phyloP scores from a whole-genome alignment of 768 basidiomycete species.

The Tricholoma sp. region DNA sequence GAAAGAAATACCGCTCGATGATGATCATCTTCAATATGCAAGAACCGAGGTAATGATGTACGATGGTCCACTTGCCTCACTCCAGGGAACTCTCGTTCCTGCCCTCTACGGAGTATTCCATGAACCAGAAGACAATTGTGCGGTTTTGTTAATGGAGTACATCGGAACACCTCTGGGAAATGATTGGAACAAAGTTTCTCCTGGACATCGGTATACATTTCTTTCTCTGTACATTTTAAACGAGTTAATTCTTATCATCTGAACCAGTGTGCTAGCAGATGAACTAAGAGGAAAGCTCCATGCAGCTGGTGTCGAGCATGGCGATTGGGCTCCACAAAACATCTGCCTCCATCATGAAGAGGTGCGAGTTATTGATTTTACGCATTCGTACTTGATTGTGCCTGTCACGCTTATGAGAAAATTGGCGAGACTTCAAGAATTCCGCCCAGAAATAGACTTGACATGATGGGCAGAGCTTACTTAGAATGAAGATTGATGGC shows the following conservation, averaged over 20 bases:
- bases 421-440: not conserved
- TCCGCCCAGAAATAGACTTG: not conserved
- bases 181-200: not conserved
- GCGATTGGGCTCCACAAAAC: conserved; percentile 1
- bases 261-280: not conserved
- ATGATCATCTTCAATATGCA: not conserved
- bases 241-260: not conserved
- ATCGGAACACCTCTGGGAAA: not conserved
- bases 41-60: conserved; percentile 1
- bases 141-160: conserved; percentile 1
- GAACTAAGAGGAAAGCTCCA: not conserved
- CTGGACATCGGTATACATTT: not conserved
- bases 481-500: not conserved
- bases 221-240: not conserved
- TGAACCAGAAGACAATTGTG: not conserved
- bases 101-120: conserved; percentile 1
- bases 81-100: conserved; percentile 1
- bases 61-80: conserved; percentile 1
- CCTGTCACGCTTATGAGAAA: not conserved
- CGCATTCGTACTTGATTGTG: not conserved
- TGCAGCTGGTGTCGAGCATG: conserved; percentile 1
- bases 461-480: not conserved
- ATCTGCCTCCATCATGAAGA: not conserved
- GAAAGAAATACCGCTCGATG: not conserved
- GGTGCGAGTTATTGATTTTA: not conserved